Evolutionary conservation across 345 rosid genomes (phyloP).

Genomic region (Lumnitzera racemosa): DNA sequence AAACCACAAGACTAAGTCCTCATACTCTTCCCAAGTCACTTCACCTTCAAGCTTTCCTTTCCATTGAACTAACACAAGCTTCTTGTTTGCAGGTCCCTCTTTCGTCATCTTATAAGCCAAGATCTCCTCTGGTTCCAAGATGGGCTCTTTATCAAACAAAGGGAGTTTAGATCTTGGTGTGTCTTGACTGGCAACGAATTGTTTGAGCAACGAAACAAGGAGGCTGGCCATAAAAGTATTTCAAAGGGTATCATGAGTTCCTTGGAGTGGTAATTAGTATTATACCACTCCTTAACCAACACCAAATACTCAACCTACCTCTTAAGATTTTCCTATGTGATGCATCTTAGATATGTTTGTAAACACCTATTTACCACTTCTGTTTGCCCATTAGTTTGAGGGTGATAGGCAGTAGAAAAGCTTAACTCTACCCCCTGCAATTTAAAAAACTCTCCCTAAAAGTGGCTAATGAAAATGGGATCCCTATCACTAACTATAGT

Average conservation of each 20-base stretch:
- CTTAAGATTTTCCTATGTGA: background rate
- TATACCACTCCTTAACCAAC: conserved; percentile 3
- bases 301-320: background rate
- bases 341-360: background rate
- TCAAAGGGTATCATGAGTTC: background rate
- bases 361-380: conserved; percentile 5
- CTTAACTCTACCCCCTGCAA: background rate
- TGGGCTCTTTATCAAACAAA: no score
- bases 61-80: background rate
- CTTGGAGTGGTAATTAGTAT: background rate
- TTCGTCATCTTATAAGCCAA: no score
- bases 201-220: background rate
- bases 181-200: background rate
- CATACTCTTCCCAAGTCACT: no score
- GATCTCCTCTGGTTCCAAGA: no score
- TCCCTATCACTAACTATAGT: background rate
- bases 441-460: background rate
- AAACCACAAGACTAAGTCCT: no score
- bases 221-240: conserved; percentile 3
- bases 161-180: background rate
- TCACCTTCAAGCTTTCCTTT: no score
- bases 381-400: background rate
- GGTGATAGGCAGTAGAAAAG: background rate
- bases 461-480: background rate
- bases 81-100: no score